Evolutionary conservation across 1,284 basidiomycete genomes (phyloP).

Genomic region (Spongiforma sp.): DNA sequence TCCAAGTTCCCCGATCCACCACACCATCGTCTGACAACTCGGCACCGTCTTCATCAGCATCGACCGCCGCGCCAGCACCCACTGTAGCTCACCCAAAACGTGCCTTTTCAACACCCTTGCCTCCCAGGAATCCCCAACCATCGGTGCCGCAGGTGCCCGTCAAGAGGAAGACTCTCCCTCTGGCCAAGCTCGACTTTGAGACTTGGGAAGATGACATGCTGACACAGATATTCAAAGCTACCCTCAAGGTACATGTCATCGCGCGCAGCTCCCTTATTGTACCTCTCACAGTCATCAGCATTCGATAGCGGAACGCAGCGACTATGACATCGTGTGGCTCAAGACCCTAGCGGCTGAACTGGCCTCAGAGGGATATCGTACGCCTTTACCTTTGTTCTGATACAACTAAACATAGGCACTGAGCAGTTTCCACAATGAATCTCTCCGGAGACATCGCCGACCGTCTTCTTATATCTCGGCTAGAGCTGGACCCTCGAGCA

Average conservation of each 20-base stretch:
- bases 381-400: constrained; percentile 30
- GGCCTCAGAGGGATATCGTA: constrained; percentile 65
- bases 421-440: constrained; percentile 36
- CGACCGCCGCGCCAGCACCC: neutral
- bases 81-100: constrained; percentile 37
- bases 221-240: constrained; percentile 74
- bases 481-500: constrained; percentile 79
- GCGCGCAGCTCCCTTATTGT: neutral
- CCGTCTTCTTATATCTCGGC: constrained; percentile 84
- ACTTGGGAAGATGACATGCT: constrained; percentile 81
- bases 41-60: constrained; percentile 22
- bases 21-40: constrained; percentile 30
- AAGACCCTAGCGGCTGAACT: constrained; percentile 80
- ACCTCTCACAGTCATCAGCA: constrained; percentile 49
- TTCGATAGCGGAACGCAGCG: constrained; percentile 69
- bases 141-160: constrained; percentile 35
- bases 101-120: constrained; percentile 28
- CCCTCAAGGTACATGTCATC: constrained; percentile 66
- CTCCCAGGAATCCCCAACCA: constrained; percentile 19
- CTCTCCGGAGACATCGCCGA: constrained; percentile 71
- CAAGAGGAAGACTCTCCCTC: constrained; percentile 50
- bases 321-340: constrained; percentile 84
- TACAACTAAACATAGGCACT: constrained; percentile 14
- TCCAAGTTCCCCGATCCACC: constrained; percentile 60
- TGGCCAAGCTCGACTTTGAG: constrained; percentile 58